phyloP scores from a whole-genome alignment of 129 eudicot genomes.

The Cynara cardunculus region DNA sequence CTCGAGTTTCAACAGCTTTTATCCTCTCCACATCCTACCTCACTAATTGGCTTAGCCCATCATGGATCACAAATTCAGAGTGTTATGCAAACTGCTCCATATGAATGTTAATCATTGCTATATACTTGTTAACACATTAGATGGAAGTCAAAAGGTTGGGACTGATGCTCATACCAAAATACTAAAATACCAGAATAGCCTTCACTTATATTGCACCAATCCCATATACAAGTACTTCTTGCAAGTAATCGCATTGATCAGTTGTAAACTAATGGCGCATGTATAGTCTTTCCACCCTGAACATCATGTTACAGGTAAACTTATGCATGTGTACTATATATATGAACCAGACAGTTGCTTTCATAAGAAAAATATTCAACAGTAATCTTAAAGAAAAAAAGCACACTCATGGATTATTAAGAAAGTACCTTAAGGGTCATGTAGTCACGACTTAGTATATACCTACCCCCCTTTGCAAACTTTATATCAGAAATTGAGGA shows the following conservation, averaged over 20 bases:
- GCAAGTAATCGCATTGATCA: neutral
- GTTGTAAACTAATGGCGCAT: neutral
- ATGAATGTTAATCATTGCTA: neutral
- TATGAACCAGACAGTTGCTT: neutral
- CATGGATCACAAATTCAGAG: neutral
- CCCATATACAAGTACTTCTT: neutral
- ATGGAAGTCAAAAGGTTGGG: neutral
- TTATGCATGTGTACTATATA: neutral
- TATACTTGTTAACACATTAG: neutral
- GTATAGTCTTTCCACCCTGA: neutral
- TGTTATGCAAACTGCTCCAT: neutral
- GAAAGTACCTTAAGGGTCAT: slow-evolving; percentile 86
- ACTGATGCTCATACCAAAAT: neutral
- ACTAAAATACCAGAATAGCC: neutral
- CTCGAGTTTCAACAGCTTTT: neutral
- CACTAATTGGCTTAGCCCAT: neutral
- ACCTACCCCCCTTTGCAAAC: slow-evolving; percentile 84
- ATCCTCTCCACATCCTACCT: neutral
- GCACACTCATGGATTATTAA: neutral
- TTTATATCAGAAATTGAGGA: slow-evolving; percentile 92
- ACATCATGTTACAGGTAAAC: neutral
- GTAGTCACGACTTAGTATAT: slow-evolving; percentile 87
- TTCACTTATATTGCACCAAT: too few species aligned
- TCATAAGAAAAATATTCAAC: neutral
- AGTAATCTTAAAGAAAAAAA: neutral